Base-by-base conservation (phyloP, 495 filamentous ascomycete genomes). In the Durotheca rogersii region DNA sequence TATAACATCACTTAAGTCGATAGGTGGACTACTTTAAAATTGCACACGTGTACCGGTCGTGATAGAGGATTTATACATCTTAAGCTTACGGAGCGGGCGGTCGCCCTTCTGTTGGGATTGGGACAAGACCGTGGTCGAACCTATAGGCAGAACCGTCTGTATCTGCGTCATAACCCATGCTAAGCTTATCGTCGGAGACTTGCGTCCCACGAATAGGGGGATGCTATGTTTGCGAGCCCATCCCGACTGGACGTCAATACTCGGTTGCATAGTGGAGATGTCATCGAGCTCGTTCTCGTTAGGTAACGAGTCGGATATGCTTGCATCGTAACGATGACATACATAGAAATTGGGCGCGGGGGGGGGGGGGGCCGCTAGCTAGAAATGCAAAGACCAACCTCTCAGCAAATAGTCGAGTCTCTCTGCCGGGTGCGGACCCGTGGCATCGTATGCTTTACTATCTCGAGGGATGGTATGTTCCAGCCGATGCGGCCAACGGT, bases 191-290 rank as follows among this genome's bases (percentile, higher is more conserved):
- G 42, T 18, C 25, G 21, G 11, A 17, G 16, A 15, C 6, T 16
- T 23, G 34, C 29, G 40, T 47, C 56, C 56, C 55, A 39, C 51
- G 45, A 39, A 55, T 45, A 51, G n/a, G 15, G 41, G 34, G 32
- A 47, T 18, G 5, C 20, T 47, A 36, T 27, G 33, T 15, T n/a
- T 29, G 23, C 1, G 12, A 55, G 36, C 47, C 45, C 41, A 59
- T 60, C 51, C 47, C 56, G 35, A 42, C 51, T 46, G 56, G 45
- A 38, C 10, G 31, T 49, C 21, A 51, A 60, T 47, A 34, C 46
- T 60, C 25, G 29, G 53, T 55, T 60, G 56, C 56, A 60, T 55
- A 55, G 56, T 31, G 36, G 51, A 51, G 41, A 55, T 59, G 56
- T 60, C 56, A 60, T 51, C 41, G 17, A 47, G 23, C 7, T 31